Evolutionary conservation across 2,329 filamentous ascomycete genomes (phyloP), one percentile per base, ranked within the genome.

Genomic region (Verticillium albo-atrum): DNA sequence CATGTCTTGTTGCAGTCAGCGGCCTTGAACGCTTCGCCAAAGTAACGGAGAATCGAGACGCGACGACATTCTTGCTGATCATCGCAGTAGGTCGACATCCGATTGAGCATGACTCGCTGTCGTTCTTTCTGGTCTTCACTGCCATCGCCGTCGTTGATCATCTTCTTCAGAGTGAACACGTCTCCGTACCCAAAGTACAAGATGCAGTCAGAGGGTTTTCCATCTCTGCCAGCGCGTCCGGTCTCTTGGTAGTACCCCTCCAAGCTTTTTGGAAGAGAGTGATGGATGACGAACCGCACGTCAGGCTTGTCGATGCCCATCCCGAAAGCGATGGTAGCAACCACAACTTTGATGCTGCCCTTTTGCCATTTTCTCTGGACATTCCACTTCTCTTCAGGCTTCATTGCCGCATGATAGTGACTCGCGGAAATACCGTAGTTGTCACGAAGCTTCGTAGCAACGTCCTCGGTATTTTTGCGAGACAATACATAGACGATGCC

Each of bases 261-360:
- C 58, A 99, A 78, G 67, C 92, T 97, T 74, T 99, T 98, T 1
- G 95, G 95, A 6, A 99, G 81, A 51, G 88, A 90, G 68, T 96
- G 89, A 70, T 99, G 96, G 47, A 99, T 91, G 34, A 99, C 95
- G 71, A 96, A 99, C 28, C 95, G 90, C 54, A 99, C 95, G 71
- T 99, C 90, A 1, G 93, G 86, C 73, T 99, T 99, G 78, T 99
- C 95, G 65, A 99, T 99, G n/a, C 95, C 95, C 95, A 99, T 99
- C 6, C 95, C 95, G 71, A 99, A 99, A 26, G 95, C 95, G 72
- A 99, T 98, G 0, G 95, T 99, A 23, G 95, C 96, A 55, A 99
- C 95, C 51, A 99, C 96, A 34, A 99, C 90, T 66, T 97, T 90
- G 68, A 89, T 84, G 56, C 80, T 77, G 6, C 92, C 92, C 51